Evolutionary conservation across 2,329 filamentous ascomycete species (phyloP), one percentile per base, ranked within the genome.

Genomic region (Aureobasidium sp.): DNA sequence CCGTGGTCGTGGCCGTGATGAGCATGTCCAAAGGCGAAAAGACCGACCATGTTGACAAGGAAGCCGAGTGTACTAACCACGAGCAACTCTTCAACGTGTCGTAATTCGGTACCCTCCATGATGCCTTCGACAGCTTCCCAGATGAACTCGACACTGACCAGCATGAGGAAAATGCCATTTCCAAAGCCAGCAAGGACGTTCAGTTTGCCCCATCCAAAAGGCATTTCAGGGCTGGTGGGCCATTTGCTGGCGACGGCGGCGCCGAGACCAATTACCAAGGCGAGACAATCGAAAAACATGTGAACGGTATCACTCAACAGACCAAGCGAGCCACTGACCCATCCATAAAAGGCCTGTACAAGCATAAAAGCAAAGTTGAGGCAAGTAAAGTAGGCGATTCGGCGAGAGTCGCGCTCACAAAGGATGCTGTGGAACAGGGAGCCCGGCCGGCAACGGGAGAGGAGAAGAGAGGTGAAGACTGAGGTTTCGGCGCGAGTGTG

Each of bases 261-360:
- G 67, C 93, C 87, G 10, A 99, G 79, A 11, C 94, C 94, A 37
- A 99, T 91, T 1, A 89, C 84, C 29, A 99, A 81, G 21, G 93
- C 94, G 37, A 96, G 85, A 67, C 94, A 99, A 74, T 99, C 94
- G 68, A 99, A 97, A 69, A 99, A 93, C 94, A 99, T 99, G 75
- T 99, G 94, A 64, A 99, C 94, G 69, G 92, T 97, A 74, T 99
- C 94, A 66, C 91, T 96, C 19, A 99, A 83, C n/a, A 99, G 80
- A 2, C 94, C 94, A 5, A 99, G 78, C 0, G 94, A 99, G 66
- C 95, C 92, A 3, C 91, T 97, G 11, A 94, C 77, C 68, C 94
- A 95, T 51, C 94, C 94, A 69, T 99, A 99, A 63, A 93, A 90
- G 42, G 92, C 88, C 69, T 99, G 94, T 1, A 99, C 84, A 35